These are phyloP conservation scores for Theobroma cacao DNA, from an alignment of 345 rosid species.

Conservation along the genomic window DNA sequence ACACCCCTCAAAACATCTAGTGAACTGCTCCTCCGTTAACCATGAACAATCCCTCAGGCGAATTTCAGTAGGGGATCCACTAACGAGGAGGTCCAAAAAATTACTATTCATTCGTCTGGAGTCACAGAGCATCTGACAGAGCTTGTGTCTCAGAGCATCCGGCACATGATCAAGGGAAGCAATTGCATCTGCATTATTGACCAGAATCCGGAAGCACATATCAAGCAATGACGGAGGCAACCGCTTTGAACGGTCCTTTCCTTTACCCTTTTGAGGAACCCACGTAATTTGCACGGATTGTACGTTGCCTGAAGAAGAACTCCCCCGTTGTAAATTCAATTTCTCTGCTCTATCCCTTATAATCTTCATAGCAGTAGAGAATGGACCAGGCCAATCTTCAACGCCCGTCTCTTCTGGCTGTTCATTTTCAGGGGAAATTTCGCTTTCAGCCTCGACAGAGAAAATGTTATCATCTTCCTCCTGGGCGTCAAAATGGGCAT, in stretches of 20 bases:
- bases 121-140: constrained; percentile 70
- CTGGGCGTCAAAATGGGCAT: constrained; percentile 59
- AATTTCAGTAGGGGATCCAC: constrained; percentile 69
- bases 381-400: constrained; percentile 98
- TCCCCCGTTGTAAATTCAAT: constrained; percentile 12
- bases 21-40: constrained; percentile 75
- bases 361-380: constrained; percentile 93
- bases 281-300: constrained; percentile 41
- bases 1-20: constrained; percentile 45
- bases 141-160: constrained; percentile 59
- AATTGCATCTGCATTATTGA: constrained; percentile 73
- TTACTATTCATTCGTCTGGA: constrained; percentile 54
- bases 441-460: constrained; percentile 23
- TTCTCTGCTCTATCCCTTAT: constrained; percentile 62
- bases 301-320: constrained; percentile 15
- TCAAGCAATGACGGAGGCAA: constrained; percentile 58
- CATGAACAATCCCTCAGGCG: constrained; percentile 80
- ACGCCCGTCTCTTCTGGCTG: constrained; percentile 20
- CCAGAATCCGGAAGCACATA: constrained; percentile 51
- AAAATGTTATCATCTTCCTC: constrained; percentile 24
- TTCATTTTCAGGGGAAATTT: constrained; percentile 29
- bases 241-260: constrained; percentile 14
- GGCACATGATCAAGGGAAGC: constrained; percentile 79
- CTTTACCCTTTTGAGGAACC: constrained; percentile 47
- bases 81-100: constrained; percentile 53